Conservation (phyloP, 108 stramenopile species). For the Schizochytrium sp. region DNA sequence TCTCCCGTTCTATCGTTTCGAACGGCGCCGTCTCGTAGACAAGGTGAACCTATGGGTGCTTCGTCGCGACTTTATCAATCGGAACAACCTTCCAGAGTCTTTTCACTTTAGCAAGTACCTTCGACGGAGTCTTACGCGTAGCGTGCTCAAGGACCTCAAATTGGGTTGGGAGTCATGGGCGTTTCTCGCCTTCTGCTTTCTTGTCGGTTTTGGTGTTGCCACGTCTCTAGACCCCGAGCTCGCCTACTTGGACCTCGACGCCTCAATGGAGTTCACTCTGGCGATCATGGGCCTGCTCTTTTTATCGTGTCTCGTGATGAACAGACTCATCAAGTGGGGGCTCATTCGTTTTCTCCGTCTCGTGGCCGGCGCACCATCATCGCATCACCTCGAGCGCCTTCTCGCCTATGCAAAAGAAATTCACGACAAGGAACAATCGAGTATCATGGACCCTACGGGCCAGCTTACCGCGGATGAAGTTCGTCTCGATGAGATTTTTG, state of each 20-base stretch:
- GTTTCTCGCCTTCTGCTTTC: not conserved
- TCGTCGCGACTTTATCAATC: not conserved
- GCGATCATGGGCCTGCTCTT: not conserved
- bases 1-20: not conserved
- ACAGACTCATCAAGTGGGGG: not conserved
- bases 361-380: not conserved
- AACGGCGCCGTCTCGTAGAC: not conserved
- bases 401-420: not conserved
- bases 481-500: not conserved
- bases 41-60: not conserved
- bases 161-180: not conserved
- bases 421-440: not conserved
- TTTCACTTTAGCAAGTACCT: not conserved
- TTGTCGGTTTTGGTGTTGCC: not conserved
- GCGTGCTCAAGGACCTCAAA: not conserved
- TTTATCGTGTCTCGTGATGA: not conserved
- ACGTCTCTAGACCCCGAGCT: not conserved
- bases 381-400: not conserved
- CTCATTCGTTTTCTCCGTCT: not conserved
- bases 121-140: not conserved
- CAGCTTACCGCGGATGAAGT: not conserved
- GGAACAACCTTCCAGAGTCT: not conserved
- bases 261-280: not conserved
- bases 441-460: not conserved
- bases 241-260: not conserved